Base-by-base conservation (phyloP, 1,284 basidiomycete species). In the Sporisorium iseilematis-ciliati region DNA sequence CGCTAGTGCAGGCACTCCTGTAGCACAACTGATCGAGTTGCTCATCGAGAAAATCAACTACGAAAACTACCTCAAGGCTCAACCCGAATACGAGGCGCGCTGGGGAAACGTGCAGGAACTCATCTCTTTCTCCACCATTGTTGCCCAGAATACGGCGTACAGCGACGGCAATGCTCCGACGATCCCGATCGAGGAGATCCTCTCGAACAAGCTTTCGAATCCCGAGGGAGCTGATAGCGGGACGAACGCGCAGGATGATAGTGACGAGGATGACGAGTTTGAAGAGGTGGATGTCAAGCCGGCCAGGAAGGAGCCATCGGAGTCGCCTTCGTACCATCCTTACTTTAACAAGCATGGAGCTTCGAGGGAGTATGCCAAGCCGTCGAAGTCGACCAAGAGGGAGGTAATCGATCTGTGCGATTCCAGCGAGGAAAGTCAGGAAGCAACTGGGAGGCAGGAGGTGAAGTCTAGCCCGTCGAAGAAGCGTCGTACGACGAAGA, bases 71-170 rank as follows among this genome's bases (percentile, higher is more conserved):
- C 87, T 96, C 38, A 89, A 89, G 79, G 90, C 89, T 20, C 78
- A 91, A 66, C 87, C 87, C 5, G 93, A 95, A 72, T 91, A 89
- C 87, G 91, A 92, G 43, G 89, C 89, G 42, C 88, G 93, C 38
- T 92, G 91, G 92, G 92, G 94, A 84, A 95, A 96, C 84, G 90
- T 95, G 0, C 89, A 92, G 79, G 93, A 95, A 86, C 87, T 96
- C 73, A 91, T 86, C 71, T 71, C 70, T n/a, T 82, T 82, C 53
- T 75, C 79, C 11, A 69, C 61, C 10, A 54, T 79, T 16, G 75
- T 78, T 4, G 75, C 67, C 5, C 58, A 65, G 42, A 65, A 74
- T 18, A 49, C 21, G 2, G 31, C 56, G 12, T 42, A 54, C 14
- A 35, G 51, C 7, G 61, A 54, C 23, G 54, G 41, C 6, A 52